Percentiles rank a stretch among this genome's conserved stretches.
Conservation (phyloP, 2,329 filamentous ascomycete genomes). For the Tolypocladium tropicale region DNA sequence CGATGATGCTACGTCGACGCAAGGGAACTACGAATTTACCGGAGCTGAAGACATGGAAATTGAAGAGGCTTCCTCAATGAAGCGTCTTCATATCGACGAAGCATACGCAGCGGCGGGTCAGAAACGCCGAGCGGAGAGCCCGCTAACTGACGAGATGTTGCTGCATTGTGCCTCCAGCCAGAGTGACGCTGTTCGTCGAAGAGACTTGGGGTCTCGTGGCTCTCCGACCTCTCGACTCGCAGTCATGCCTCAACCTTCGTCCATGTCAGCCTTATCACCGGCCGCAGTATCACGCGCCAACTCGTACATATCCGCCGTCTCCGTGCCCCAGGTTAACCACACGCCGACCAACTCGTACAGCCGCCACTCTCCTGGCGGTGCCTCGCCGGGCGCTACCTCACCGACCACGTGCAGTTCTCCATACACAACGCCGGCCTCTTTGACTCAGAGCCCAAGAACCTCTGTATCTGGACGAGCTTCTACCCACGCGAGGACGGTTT, state of each 20-base stretch:
- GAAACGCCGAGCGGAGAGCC: slow-evolving; percentile 47
- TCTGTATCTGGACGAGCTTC: slow-evolving; percentile 30
- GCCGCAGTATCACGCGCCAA: slow-evolving; percentile 28
- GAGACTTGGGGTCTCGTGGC: slow-evolving; percentile 36
- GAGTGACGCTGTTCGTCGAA: slow-evolving; percentile 35
- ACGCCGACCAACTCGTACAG: slow-evolving; percentile 34
- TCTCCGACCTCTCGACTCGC: slow-evolving; percentile 42
- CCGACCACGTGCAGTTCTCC: slow-evolving; percentile 39
- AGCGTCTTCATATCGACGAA: slow-evolving; percentile 40
- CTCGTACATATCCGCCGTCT: slow-evolving; percentile 37
- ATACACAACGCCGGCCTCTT: slow-evolving; percentile 35
- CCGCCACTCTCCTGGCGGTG: slow-evolving; percentile 33
- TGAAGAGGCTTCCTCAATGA: slow-evolving; percentile 41
- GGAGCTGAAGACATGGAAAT: slow-evolving; percentile 35
- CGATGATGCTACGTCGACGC: slow-evolving; percentile 37
- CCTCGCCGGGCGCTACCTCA: slow-evolving; percentile 39
- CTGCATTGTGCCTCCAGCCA: slow-evolving; percentile 27
- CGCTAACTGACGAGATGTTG: slow-evolving; percentile 35
- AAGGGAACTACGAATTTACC: slow-evolving; percentile 31
- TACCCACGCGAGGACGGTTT: slow-evolving; percentile 34
- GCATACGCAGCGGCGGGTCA: slow-evolving; percentile 29
- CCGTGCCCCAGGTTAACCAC: slow-evolving; percentile 30
- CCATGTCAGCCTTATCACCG: slow-evolving; percentile 33
- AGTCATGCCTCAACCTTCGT: slow-evolving; percentile 31
- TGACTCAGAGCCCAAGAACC: slow-evolving; percentile 38